phyloP scores from a whole-genome alignment of 2,329 filamentous ascomycete species.

The Fusarium pseudonygamai region DNA sequence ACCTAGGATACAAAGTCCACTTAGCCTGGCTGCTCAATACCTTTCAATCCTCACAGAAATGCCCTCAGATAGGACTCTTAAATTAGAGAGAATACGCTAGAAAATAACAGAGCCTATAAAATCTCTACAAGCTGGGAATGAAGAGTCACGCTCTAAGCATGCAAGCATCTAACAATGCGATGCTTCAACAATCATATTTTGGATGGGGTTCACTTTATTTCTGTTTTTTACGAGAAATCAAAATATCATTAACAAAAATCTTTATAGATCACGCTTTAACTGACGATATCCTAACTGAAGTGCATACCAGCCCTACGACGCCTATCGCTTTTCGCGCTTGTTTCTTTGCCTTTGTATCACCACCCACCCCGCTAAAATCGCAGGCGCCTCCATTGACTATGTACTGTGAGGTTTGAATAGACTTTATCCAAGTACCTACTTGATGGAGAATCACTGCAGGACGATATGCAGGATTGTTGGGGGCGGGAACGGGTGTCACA shows the following conservation, averaged over 20 bases:
- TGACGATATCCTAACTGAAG: background rate
- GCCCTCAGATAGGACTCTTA: too few species aligned
- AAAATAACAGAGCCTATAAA: too few species aligned
- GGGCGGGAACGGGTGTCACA: background rate
- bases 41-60: too few species aligned
- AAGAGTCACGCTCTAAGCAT: too few species aligned
- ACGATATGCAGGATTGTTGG: background rate
- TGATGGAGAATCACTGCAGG: background rate
- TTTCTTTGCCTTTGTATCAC: background rate
- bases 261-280: background rate
- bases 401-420: background rate
- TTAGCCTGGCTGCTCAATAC: too few species aligned
- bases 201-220: background rate
- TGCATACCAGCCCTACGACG: slow-evolving; percentile 3
- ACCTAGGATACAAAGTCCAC: too few species aligned
- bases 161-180: too few species aligned
- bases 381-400: background rate
- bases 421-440: slow-evolving; percentile 1
- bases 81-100: too few species aligned
- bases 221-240: background rate
- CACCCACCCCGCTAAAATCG: background rate
- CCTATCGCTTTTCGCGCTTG: background rate
- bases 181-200: too few species aligned
- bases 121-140: too few species aligned
- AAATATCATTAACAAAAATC: background rate